Evolutionary conservation across 257 asterid genomes (phyloP).

Genomic region (Cruciata laevipes): DNA sequence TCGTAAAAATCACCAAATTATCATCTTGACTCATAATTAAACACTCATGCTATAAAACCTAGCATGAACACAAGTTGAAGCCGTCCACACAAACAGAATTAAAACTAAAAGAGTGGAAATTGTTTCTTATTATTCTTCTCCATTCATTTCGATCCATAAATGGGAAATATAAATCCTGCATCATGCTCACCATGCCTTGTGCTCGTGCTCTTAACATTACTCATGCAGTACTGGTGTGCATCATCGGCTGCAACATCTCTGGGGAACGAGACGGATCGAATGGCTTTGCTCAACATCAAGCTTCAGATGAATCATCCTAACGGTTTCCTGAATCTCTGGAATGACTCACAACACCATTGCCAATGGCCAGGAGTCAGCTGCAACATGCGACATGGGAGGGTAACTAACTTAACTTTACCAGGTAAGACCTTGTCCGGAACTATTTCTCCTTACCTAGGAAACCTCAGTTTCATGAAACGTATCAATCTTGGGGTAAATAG

Average conservation of each 20-base stretch:
- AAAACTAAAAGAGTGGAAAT: too few species aligned
- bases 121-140: too few species aligned
- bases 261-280: neutral
- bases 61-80: too few species aligned
- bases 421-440: slow-evolving; percentile 25
- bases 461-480: neutral
- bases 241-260: slow-evolving; percentile 2
- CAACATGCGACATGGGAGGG: slow-evolving; percentile 17
- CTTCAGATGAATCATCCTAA: neutral
- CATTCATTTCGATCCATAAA: too few species aligned
- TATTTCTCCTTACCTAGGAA: slow-evolving; percentile 33
- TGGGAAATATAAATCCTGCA: too few species aligned
- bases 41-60: too few species aligned
- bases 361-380: slow-evolving; percentile 19
- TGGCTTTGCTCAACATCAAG: neutral
- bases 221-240: neutral
- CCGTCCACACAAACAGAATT: too few species aligned
- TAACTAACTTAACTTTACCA: slow-evolving; percentile 12
- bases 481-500: too few species aligned
- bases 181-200: neutral
- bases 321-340: slow-evolving; percentile 10
- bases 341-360: slow-evolving; percentile 11
- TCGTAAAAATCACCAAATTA: too few species aligned
- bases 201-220: neutral
- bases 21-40: too few species aligned